A percentile compares a stretch with the other conserved stretches of the same genome.
These are phyloP conservation scores for Clavaria fumosa DNA, from an alignment of 768 basidiomycete species.

Conservation along the genomic window DNA sequence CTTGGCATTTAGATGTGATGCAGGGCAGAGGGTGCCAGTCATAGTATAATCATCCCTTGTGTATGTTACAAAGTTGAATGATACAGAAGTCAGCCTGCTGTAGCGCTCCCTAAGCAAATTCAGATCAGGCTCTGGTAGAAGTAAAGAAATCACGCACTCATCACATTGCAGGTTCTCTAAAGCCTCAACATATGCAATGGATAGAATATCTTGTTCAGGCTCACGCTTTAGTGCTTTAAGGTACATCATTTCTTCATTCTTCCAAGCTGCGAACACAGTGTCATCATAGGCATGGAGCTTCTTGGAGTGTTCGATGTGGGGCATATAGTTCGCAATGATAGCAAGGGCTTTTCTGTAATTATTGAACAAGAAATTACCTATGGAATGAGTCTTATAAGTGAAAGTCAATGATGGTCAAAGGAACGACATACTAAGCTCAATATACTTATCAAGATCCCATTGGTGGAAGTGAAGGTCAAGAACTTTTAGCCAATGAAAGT, in stretches of 20 bases:
- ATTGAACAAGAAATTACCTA: constrained; percentile 12
- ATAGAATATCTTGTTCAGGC: constrained; percentile 9
- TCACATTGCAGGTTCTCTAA: constrained; percentile 4
- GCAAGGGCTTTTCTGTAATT: constrained; percentile 19
- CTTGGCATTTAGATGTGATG: no score
- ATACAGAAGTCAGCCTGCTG: no score
- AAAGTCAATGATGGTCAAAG: constrained; percentile 4
- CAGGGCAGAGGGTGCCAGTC: no score
- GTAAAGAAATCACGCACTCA: constrained; percentile 9
- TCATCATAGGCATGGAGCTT: constrained; percentile 1
- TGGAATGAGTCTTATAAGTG: neutral
- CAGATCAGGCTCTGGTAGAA: no score
- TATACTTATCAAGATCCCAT: constrained; percentile 14
- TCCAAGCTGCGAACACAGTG: constrained; percentile 11
- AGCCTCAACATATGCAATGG: constrained; percentile 11
- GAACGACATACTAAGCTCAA: constrained; percentile 14
- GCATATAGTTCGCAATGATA: no score
- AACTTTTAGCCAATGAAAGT: constrained; percentile 13
- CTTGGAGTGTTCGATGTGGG: no score
- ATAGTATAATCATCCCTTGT: no score
- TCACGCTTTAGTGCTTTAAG: constrained; percentile 8
- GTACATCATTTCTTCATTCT: constrained; percentile 12
- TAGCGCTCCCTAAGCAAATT: no score
- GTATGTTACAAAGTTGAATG: no score
- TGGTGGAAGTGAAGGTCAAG: constrained; percentile 10